Base-by-base conservation (phyloP, 371 early-diverging fungal genomes). In the Chytridium lagenaria region DNA sequence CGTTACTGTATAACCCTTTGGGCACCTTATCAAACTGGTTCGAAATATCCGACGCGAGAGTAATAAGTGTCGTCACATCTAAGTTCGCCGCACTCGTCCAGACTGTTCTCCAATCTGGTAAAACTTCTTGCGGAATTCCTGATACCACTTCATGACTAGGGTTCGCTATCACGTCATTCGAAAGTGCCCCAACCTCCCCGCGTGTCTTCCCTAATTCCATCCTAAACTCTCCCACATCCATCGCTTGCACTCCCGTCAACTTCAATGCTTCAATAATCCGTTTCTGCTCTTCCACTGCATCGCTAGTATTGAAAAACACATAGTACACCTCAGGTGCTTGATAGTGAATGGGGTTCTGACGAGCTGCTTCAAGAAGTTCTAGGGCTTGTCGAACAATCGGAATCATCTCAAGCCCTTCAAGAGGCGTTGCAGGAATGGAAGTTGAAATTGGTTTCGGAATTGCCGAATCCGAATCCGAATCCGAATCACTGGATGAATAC, bases 11-110 rank as follows among this genome's bases (percentile, higher is more conserved):
- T 23, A 30, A 19, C 57, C 23, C 57, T 23, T 55, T 55, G 7
- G 57, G 57, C 57, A 55, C 57, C 57, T 55, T 19, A 15, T 55
- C 26, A 55, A 55, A 55, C 57, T 55, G 57, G 26, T 55, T 55
- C 57, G 57, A 55, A 55, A 55, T 55, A 26, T 55, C 57, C 10
- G 57, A 55, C 57, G 30, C 57, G 10, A 55, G 57, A 26, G 57
- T 55, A 10, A 55, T 55, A 19, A 55, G 7, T 7, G 57, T 55
- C 57, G 57, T 55, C 10, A 55, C 57, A 26, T 55, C 57, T 23
- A 55, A 26, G 26, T 55, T 55, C 57, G 57, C 57, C 57, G 57
- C 23, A 10, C 7, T 23, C 57, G 57, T 55, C 22, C 30, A 55
- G 23, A 55, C 57, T 5, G 57, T 55, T 10, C 23, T 2, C 34